Evolutionary conservation across 2,329 filamentous ascomycete species (phyloP), one percentile per base, ranked within the genome.

Genomic region (Colletotrichum limetticola): DNA sequence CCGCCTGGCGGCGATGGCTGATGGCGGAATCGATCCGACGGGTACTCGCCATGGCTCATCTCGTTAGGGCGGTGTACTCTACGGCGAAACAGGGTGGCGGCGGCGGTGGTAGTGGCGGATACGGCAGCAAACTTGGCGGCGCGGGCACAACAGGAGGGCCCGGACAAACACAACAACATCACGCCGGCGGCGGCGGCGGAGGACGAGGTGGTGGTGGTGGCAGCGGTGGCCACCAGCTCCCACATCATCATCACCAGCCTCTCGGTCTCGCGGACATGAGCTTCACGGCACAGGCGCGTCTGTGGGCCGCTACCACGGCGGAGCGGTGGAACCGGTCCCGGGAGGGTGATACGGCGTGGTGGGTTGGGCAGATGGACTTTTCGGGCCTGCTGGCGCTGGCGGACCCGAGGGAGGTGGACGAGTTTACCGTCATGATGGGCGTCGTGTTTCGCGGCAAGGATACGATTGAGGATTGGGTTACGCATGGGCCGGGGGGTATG

Each of bases 1-100:
- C 72, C 19, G 70, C 67, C 6, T 75, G 74, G 74, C 73, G 73
- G 26, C 73, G 73, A 49, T 75, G 74, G 74, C 57, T 75, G 42
- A 68, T 75, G 62, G 70, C 66, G 30, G 74, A 75, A 57, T 71
- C 69, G n/a, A 75, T 74, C 35, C 70, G 74, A 7, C 73, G 74
- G 30, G 70, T 74, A 11, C 68, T 75, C 49, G 56, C 66, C 32
- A 69, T 72, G 61, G 67, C 74, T 3, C 67, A 75, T 32, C 73
- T 75, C 56, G 67, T 75, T 14, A 67, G 74, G n/a, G 74, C 66
- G 9, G 70, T 75, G 1, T 75, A 75, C 46, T 37, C 66, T 11
- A 68, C 67, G 26, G 74, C 74, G 9, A 75, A 67, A 16, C 74
- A 74, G 12, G 73, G 68, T n/a, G 68, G 61, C 24, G 63, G 52